phyloP scores from a whole-genome alignment of 331 rosid species.

The Quercus lobata region DNA sequence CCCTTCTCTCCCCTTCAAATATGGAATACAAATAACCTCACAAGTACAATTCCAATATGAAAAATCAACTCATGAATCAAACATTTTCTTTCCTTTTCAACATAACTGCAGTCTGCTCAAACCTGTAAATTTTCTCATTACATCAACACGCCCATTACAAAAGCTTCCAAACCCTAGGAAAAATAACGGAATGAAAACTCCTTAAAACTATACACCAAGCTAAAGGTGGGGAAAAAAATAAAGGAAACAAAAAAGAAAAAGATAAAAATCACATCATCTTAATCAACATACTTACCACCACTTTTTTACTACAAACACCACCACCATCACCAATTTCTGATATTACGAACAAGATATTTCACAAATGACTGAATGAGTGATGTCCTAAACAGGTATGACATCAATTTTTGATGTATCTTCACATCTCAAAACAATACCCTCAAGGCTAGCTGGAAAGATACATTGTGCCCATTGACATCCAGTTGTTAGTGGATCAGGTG shows the following conservation, averaged over 20 bases:
- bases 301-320: slow-evolving; percentile 46
- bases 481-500: slow-evolving; percentile 77
- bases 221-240: slow-evolving; percentile 26
- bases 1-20: too few species aligned
- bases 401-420: slow-evolving; percentile 89
- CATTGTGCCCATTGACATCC: slow-evolving; percentile 93
- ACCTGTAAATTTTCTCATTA: slow-evolving; percentile 39
- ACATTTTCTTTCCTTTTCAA: background rate
- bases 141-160: slow-evolving; percentile 51
- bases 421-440: slow-evolving; percentile 95
- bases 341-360: slow-evolving; percentile 30
- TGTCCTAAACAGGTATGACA: slow-evolving; percentile 87
- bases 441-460: slow-evolving; percentile 94
- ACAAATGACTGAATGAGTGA: slow-evolving; percentile 39
- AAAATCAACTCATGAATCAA: background rate
- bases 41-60: background rate
- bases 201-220: slow-evolving; percentile 84
- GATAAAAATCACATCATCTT: slow-evolving; percentile 29
- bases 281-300: slow-evolving; percentile 55
- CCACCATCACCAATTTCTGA: slow-evolving; percentile 27
- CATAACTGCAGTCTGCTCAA: slow-evolving; percentile 22
- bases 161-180: slow-evolving; percentile 40
- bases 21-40: too few species aligned
- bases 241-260: slow-evolving; percentile 13
- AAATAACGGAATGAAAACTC: slow-evolving; percentile 52